Base-by-base conservation (phyloP, 106 monocot species). In the Acorus calamus region DNA sequence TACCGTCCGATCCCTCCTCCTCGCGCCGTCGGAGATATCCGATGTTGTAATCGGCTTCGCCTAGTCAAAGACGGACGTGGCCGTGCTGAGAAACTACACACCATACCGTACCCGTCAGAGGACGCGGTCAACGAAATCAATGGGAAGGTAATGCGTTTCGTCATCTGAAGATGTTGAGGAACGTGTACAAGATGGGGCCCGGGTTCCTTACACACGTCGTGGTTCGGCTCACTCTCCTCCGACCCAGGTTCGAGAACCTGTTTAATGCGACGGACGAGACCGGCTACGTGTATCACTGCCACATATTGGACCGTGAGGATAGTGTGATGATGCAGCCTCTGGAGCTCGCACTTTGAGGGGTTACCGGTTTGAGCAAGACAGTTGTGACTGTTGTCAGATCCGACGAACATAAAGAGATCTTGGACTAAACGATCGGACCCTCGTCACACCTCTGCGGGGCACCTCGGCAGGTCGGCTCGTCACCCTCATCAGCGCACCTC, bases 211-310 rank as follows among this genome's bases (percentile, higher is more conserved):
- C 93, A 2, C 68, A 53, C 67, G 81, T 93, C 7, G 43, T 93
- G 51, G 89, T 93, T 10, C 58, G 83, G 61, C 89, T 93, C 50
- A 52, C 58, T 44, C 42, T 79, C 44, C 77, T 88, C 4, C 11
- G n/a, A 9, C 55, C 77, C 46, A 68, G 47, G 3, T 8, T 42
- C 43, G 41, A 44, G 3, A 88, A 76, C 66, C 79, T 77, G 6
- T 94, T 94, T 57, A 72, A 94, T 57, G 86, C 61, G 6, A 75
- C 94, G 0, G 74, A 61, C 28, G 94, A 86, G 62, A 89, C 94
- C 4, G 94, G 89, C 4, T 94, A 94, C 66, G 89, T 89, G 11
- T 89, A 93, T 64, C 89, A 86, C 53, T 93, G 89, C 67, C 86
- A 89, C 59, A 86, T 86, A 55, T 61, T 81, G 70, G 86, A 86